Evolutionary conservation across 345 rosid genomes (phyloP).

Genomic region (Leavenworthia alabamica): DNA sequence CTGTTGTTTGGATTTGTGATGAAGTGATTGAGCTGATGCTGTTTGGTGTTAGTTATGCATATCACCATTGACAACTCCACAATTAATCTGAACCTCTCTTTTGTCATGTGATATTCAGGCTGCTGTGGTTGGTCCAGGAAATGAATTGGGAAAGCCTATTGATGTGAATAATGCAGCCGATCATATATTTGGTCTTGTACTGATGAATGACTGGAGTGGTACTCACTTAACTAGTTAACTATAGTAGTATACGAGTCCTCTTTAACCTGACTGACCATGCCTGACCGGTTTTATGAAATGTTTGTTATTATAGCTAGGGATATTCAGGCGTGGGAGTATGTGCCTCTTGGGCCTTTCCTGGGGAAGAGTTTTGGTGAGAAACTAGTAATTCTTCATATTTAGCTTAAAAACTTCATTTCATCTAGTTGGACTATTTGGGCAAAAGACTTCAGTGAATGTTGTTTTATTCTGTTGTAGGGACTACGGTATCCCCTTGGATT

Average conservation of each 20-base stretch:
- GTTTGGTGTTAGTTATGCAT: neutral
- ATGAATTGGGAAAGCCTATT: constrained; percentile 76
- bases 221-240: constrained; percentile 13
- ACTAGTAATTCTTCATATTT: neutral
- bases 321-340: constrained; percentile 98
- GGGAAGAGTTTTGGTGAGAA: constrained; percentile 92
- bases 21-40: neutral
- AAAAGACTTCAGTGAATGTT: neutral
- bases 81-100: neutral
- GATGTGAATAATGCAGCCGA: constrained; percentile 77
- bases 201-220: constrained; percentile 99
- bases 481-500: constrained; percentile 96
- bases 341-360: constrained; percentile 93
- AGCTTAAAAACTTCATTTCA: neutral
- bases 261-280: neutral
- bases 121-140: constrained; percentile 93
- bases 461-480: constrained; percentile 44
- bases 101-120: constrained; percentile 46
- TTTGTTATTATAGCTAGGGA: constrained; percentile 72
- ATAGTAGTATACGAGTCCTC: neutral
- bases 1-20: neutral
- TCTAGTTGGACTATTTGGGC: neutral
- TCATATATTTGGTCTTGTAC: constrained; percentile 83
- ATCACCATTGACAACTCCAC: neutral
- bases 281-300: neutral